Percentiles rank a stretch among this genome's conserved stretches.
Evolutionary conservation across 176 grass and related monocot genomes (phyloP).

Genomic region (barley (Hordeum vulgare)): MorexV3_pseudomolecules_assembly NC_058523.1:537419295-537419794

Average conservation of each 20-base stretch:
- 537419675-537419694: neutral
- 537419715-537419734: neutral
- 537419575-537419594: neutral
- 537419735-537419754: neutral
- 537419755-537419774: neutral
- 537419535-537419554: neutral
- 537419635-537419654: neutral
- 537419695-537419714: neutral
- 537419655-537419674: neutral
- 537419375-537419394: constrained; percentile 81
- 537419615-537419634: neutral
- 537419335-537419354: constrained; percentile 44
- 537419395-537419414: constrained; percentile 55
- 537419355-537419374: constrained; percentile 86
- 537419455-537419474: constrained; percentile 76
- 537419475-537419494: constrained; percentile 33
- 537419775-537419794: constrained; percentile 30
- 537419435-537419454: constrained; percentile 66
- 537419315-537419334: neutral
- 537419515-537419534: neutral
- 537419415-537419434: constrained; percentile 57
- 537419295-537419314: constrained; percentile 13
- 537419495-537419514: neutral
- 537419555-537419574: neutral
- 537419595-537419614: neutral